Evolutionary conservation across 2,329 filamentous ascomycete genomes (phyloP), one percentile per base, ranked within the genome.

Genomic region (Trichophyton mentagrophytes): DNA sequence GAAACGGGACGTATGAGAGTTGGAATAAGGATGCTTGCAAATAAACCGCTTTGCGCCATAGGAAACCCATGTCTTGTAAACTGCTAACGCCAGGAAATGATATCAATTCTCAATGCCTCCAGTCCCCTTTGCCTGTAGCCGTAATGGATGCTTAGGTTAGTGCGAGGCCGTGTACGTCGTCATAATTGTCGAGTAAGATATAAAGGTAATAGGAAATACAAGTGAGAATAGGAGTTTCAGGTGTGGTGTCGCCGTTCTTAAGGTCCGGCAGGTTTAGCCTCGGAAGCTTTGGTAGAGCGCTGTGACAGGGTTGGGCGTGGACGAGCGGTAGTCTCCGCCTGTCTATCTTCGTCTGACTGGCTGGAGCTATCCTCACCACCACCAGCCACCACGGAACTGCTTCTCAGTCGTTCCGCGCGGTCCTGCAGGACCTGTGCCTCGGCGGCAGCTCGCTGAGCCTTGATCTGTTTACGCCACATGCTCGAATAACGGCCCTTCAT

Each of bases 381-480:
- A 47, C 57, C 64, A 42, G 69, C 71, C 38, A 71, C 66, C 27
- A 71, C 69, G 8, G 72, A 74, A 47, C 73, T 75, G 63, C 72
- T 75, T 58, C 73, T 72, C 42, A 77, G 68, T 61, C 73, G 72
- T 63, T 76, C 70, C 2, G 76, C 77, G 8, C 73, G 72, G 61
- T 75, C 72, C 59, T 76, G 71, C 27, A 79, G 69, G 30, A 75
- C 72, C 61, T 77, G 74, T 5, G 83, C 84, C 68, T 85, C 80
- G 61, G 82, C 80, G 2, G 82, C 83, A 4, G 87, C 88, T 65
- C 81, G 81, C 70, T 91, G 87, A 1, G 88, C 88, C 63, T 86
- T 82, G 64, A 88, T 90, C 72, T 96, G 90, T 74, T 91, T 92
- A 64, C 86, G 84, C 90, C 90, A 96, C 84, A 96, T 91, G 63